Base-by-base conservation (phyloP, 768 basidiomycete genomes). In the Mycena rosella region DNA sequence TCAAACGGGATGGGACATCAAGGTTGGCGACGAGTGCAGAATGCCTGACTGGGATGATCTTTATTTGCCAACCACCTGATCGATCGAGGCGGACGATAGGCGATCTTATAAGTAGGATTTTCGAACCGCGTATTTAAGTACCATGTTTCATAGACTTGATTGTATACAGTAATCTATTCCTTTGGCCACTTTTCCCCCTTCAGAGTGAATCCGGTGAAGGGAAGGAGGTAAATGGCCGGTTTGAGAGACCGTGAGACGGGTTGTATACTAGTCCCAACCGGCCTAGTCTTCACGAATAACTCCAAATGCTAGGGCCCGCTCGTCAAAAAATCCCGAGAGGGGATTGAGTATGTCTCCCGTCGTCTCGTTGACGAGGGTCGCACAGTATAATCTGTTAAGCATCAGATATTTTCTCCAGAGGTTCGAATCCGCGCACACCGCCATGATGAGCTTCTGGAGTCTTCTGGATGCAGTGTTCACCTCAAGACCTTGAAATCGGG, bases 231-330 rank as follows among this genome's bases (percentile, higher is more conserved):
- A n/a, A n/a, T n/a, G n/a, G n/a, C n/a, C n/a, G n/a, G n/a, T 5
- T 7, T 20, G 22, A 13, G 24, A 30, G 34, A 27, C 5, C 18
- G 42, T 63, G 15, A n/a, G n/a, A n/a, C n/a, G n/a, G n/a, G n/a
- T n/a, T n/a, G n/a, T n/a, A n/a, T n/a, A n/a, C n/a, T 53, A 63
- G 10, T 63, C 61, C 61, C 61, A 76, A 24, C 65, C 65, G 6
- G 24, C 61, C 47, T 73, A 67, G 30, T 72, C 71, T 18, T 57
- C 49, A 15, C 64, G 64, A n/a, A 70, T 72, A 32, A 78, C 73
- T 74, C 67, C 74, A 72, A 72, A 53, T 78, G 76, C 10, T 73
- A 65, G 13, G 71, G 69, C 32, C 73, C 78, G 60, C 77, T 76
- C 34, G 63, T 69, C 5, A 45, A 36, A 42, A 78, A 79, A 4